Evolutionary conservation across 495 filamentous ascomycete species (phyloP).

Genomic region (Cryomyces minteri): DNA sequence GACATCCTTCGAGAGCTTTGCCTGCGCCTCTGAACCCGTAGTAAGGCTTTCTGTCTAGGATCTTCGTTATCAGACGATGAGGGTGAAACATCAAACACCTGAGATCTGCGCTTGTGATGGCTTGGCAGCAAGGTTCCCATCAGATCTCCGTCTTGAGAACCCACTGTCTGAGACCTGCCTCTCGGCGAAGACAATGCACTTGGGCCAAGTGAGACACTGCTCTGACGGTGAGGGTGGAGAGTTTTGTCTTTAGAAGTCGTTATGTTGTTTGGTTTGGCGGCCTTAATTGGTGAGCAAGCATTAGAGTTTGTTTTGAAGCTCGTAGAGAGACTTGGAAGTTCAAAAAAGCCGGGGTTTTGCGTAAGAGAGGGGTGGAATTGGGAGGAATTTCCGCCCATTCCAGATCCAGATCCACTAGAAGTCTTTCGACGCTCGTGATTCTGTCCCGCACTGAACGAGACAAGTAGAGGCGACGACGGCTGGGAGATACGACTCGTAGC

Average conservation of each 20-base stretch:
- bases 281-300: conserved; percentile 63
- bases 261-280: conserved; percentile 26
- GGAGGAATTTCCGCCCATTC: conserved; percentile 30
- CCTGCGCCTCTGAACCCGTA: conserved; percentile 82
- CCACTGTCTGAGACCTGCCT: conserved; percentile 79
- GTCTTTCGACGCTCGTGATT: conserved; percentile 55
- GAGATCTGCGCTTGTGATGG: conserved; percentile 81
- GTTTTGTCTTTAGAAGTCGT: background rate
- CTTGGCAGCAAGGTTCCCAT: conserved; percentile 48
- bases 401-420: conserved; percentile 72
- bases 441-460: conserved; percentile 78
- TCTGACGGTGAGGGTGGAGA: conserved; percentile 26
- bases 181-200: conserved; percentile 37
- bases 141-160: conserved; percentile 81
- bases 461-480: conserved; percentile 82
- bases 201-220: conserved; percentile 26
- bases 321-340: conserved; percentile 41
- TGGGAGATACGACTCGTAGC: conserved; percentile 71
- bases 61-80: conserved; percentile 97
- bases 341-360: conserved; percentile 58
- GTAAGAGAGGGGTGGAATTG: conserved; percentile 20
- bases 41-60: conserved; percentile 68
- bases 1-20: conserved; percentile 87
- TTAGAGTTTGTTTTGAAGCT: conserved; percentile 44
- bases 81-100: conserved; percentile 89